These are phyloP conservation scores for Xenosphaeropsis pyriputrescens DNA, from an alignment of 2,329 filamentous ascomycete genomes.

Conservation along the genomic window DNA sequence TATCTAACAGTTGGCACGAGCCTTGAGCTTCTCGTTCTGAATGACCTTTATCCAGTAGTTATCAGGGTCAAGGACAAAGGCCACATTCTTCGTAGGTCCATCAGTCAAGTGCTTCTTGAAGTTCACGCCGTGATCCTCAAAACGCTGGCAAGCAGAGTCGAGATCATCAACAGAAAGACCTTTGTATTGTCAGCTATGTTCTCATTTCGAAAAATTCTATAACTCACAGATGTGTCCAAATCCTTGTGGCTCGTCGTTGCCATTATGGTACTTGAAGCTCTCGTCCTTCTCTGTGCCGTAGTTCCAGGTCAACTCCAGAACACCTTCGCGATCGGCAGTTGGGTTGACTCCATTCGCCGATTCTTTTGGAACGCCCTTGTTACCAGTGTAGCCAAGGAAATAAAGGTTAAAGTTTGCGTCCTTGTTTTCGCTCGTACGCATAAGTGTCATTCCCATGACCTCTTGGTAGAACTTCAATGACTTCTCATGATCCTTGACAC, in stretches of 20 bases:
- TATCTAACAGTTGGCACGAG: conserved; percentile 4
- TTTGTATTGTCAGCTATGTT: neutral
- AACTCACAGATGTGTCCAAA: conserved; percentile 62
- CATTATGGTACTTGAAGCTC: conserved; percentile 73
- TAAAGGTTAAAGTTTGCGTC: conserved; percentile 72
- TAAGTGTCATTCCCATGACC: conserved; percentile 68
- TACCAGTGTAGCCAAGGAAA: conserved; percentile 66
- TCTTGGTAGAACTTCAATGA: conserved; percentile 70
- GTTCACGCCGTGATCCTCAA: conserved; percentile 63
- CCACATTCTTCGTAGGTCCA: conserved; percentile 80
- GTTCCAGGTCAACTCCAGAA: conserved; percentile 80
- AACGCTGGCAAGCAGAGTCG: conserved; percentile 66
- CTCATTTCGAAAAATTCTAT: no score
- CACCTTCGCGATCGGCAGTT: conserved; percentile 56
- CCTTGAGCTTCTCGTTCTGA: conserved; percentile 56
- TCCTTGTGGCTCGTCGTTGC: conserved; percentile 76
- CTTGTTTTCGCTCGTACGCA: conserved; percentile 54
- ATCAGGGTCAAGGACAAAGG: conserved; percentile 78
- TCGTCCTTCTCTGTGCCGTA: conserved; percentile 71
- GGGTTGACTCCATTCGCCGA: conserved; percentile 31
- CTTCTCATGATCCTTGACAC: conserved; percentile 65
- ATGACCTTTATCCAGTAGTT: conserved; percentile 67
- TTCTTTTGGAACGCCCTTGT: conserved; percentile 31
- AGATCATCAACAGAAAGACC: conserved; percentile 71
- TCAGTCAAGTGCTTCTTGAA: conserved; percentile 94